Percentiles rank a stretch among this genome's conserved stretches.
phyloP scores from a whole-genome alignment of 441 rosid genomes.

The Pelargonium cotyledonis region DNA sequence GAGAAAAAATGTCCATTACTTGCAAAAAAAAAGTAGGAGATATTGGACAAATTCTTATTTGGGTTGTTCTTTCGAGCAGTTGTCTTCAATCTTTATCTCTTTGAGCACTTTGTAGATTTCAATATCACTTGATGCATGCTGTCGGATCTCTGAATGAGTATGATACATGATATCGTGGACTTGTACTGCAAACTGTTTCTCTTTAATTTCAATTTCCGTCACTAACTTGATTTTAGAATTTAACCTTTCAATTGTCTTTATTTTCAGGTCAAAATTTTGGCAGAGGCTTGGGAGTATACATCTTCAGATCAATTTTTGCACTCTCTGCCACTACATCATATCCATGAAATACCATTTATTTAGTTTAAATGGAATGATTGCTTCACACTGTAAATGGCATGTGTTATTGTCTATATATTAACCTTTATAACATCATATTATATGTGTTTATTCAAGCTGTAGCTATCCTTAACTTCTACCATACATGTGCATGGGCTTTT shows the following conservation, averaged over 20 bases:
- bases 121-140: not conserved
- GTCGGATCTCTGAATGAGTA: not conserved
- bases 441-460: constrained; percentile 1
- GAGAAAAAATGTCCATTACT: not conserved
- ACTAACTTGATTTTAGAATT: constrained; percentile 11
- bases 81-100: not conserved
- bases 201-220: constrained; percentile 9
- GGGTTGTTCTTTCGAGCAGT: not conserved
- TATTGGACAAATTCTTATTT: too few relatives aligned
- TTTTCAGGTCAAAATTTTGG: constrained; percentile 70
- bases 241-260: constrained; percentile 17
- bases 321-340: constrained; percentile 95
- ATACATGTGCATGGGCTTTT: constrained; percentile 94
- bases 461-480: constrained; percentile 42
- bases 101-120: not conserved
- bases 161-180: not conserved
- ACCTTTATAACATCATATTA: not conserved
- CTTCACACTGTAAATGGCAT: not conserved
- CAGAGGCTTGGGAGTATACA: constrained; percentile 88
- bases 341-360: constrained; percentile 31
- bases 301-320: constrained; percentile 78
- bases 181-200: not conserved
- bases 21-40: not conserved
- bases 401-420: constrained; percentile 4
- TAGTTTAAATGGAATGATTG: not conserved